These are phyloP conservation scores for Panaeolus cyanescens DNA, from an alignment of 768 basidiomycete genomes.

Conservation along the genomic window DNA sequence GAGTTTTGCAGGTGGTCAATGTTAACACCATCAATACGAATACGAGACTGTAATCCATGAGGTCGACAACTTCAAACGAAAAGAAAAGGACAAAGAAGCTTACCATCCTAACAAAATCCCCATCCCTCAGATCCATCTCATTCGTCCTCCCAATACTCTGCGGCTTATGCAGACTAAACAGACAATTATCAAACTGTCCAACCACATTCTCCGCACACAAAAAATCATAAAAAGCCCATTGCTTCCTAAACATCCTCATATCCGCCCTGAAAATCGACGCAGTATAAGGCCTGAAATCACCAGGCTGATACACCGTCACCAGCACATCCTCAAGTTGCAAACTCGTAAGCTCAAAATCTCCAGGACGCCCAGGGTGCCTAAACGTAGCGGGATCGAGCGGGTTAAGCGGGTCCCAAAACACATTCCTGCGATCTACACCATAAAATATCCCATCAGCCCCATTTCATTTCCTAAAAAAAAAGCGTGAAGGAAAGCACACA, in stretches of 20 bases:
- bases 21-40: conserved; percentile 95
- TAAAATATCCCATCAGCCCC: neutral
- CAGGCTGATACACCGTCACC: conserved; percentile 93
- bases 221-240: conserved; percentile 96
- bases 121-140: conserved; percentile 81
- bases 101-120: conserved; percentile 89
- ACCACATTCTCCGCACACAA: conserved; percentile 93
- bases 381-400: conserved; percentile 81
- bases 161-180: conserved; percentile 94
- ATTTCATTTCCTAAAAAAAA: neutral
- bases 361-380: conserved; percentile 69
- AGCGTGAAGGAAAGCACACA: conserved; percentile 23
- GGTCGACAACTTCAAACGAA: neutral
- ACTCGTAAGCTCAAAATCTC: conserved; percentile 91
- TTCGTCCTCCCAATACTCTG: conserved; percentile 93
- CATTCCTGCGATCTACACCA: conserved; percentile 78
- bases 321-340: conserved; percentile 92
- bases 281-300: conserved; percentile 87
- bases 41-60: conserved; percentile 66
- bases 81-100: conserved; percentile 19
- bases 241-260: conserved; percentile 80
- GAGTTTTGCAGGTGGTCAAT: conserved; percentile 93
- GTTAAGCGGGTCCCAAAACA: conserved; percentile 83
- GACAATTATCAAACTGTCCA: conserved; percentile 96
- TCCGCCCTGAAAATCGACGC: conserved; percentile 94